Evolutionary conservation across 2,329 filamentous ascomycete species (phyloP), one percentile per base, ranked within the genome.

Genomic region (Aspergillus sojae): DNA sequence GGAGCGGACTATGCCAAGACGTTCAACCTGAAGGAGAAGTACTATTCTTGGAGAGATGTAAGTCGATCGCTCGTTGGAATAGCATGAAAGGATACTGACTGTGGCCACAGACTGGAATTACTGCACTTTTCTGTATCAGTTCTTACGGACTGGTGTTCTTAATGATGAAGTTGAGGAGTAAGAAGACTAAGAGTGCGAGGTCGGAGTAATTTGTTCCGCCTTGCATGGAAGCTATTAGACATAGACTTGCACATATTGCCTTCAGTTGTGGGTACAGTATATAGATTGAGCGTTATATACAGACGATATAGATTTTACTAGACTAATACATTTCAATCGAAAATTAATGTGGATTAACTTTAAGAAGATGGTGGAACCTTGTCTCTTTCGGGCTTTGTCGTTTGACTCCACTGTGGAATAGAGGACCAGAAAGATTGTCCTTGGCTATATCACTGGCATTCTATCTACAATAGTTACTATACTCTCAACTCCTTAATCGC

Each of bases 161-260:
- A 28, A 78, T 83, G 75, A 83, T 83, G 81, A 83, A 82, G 71
- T 66, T 83, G 52, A 72, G 82, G 62, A 83, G 79, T 43, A 83
- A 83, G 73, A 79, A 77, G 65, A 82, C 78, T 19, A 83, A 83
- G 74, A 82, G 75, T 52, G 80, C 80, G 5, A 66, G 73, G 11
- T 73, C 70, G 4, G 75, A 77, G 57, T 76, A 60, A 65, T 60
- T 45, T 39, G 2, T 50, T 26, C 16, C 34, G 19, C 11, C 16
- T 12, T 54, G 19, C 19, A 12, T 36, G 52, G 30, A 34, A 23
- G 30, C 0, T 10, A n/a, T 32, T 54, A 36, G 30, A 36, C 16
- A 7, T 54, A 23, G 30, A 36, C 1, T 19, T 28, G 23, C 23
- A 30, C 14, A 50, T 50, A 50, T 11, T 16, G 1, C 46, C 3